phyloP scores from a whole-genome alignment of 768 basidiomycete species.

The Mycena sanguinolenta region DNA sequence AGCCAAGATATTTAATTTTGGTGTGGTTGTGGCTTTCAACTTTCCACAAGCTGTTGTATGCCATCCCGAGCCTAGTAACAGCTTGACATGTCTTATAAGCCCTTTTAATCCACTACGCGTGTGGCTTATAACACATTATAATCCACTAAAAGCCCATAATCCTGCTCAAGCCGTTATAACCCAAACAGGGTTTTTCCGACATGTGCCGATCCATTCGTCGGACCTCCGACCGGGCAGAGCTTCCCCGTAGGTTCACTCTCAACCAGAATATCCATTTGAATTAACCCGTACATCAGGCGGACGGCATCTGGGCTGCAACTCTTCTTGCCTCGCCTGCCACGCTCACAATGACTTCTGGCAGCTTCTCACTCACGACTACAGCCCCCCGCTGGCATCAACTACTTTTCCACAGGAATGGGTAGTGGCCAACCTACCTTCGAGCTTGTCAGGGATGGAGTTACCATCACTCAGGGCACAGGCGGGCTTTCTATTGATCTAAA shows the following conservation, averaged over 20 bases:
- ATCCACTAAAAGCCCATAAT: too few species aligned
- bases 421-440: neutral
- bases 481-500: slow-evolving; percentile 7
- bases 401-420: slow-evolving; percentile 5
- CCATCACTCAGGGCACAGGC: slow-evolving; percentile 1
- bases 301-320: slow-evolving; percentile 2
- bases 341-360: slow-evolving; percentile 5
- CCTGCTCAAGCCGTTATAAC: too few species aligned
- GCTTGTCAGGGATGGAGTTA: neutral
- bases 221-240: slow-evolving; percentile 1
- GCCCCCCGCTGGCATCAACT: slow-evolving; percentile 7
- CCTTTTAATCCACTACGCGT: too few species aligned
- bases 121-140: too few species aligned
- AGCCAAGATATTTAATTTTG: too few species aligned
- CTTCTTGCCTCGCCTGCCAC: neutral
- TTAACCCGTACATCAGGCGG: neutral
- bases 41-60: too few species aligned
- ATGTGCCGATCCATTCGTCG: neutral
- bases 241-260: neutral
- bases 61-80: too few species aligned
- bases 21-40: too few species aligned
- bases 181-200: too few species aligned
- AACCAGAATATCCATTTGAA: neutral
- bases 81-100: too few species aligned
- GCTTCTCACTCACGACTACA: neutral